These are phyloP conservation scores for Collybiopsis confluens DNA, from an alignment of 768 basidiomycete genomes.

Conservation along the genomic window DNA sequence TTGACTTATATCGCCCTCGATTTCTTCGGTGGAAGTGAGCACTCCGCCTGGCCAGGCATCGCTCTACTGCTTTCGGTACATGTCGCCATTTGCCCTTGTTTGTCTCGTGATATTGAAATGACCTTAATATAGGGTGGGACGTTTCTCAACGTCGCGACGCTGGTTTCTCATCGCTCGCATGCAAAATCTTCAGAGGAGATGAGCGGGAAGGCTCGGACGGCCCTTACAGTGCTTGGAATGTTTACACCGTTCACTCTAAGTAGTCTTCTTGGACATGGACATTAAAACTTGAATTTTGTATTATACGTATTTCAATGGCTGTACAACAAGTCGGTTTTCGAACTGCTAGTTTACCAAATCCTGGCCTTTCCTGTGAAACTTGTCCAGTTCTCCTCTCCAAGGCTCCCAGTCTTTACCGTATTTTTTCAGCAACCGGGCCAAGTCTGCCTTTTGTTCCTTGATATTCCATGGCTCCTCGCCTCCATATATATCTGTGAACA, in stretches of 20 bases:
- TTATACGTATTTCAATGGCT: conserved; percentile 1
- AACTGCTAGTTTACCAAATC: conserved; percentile 35
- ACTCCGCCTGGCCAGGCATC: conserved; percentile 62
- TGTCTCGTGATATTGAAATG: not conserved
- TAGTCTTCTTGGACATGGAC: conserved; percentile 58
- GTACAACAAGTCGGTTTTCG: too few relatives aligned
- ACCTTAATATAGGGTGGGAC: conserved; percentile 67
- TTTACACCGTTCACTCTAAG: conserved; percentile 63
- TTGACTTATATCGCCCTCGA: conserved; percentile 68
- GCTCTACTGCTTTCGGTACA: conserved; percentile 83
- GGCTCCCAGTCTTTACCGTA: conserved; percentile 87
- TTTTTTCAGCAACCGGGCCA: conserved; percentile 69
- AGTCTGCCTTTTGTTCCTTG: conserved; percentile 78
- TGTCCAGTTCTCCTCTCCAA: conserved; percentile 75
- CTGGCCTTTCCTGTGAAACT: conserved; percentile 70
- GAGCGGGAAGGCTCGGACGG: conserved; percentile 39
- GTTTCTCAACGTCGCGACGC: conserved; percentile 91
- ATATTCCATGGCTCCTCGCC: conserved; percentile 83
- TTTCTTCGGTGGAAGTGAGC: conserved; percentile 41
- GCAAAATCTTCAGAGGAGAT: conserved; percentile 37
- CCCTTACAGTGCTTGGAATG: conserved; percentile 64
- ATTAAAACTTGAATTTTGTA: conserved; percentile 24
- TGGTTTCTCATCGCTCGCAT: conserved; percentile 54
- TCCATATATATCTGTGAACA: conserved; percentile 87
- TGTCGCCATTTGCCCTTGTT: conserved; percentile 9